Percentiles rank a stretch among this genome's conserved stretches.
Evolutionary conservation across 108 stramenopile species (phyloP).

Genomic region (Craspedostauros australis): DNA sequence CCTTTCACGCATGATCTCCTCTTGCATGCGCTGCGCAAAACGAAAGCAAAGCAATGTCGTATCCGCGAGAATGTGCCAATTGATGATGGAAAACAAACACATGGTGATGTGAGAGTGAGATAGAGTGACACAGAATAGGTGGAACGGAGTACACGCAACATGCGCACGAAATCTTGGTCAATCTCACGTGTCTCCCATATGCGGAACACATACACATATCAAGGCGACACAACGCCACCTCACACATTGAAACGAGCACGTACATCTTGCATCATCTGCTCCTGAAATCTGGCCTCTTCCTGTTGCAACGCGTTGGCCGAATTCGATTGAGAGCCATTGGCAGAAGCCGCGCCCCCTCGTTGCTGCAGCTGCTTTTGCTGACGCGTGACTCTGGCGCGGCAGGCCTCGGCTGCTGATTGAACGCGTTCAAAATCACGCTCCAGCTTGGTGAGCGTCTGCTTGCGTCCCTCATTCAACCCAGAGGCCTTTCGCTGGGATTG

Average conservation of each 20-base stretch:
- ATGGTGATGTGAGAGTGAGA: no score
- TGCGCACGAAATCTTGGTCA: no score
- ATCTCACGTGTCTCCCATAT: no score
- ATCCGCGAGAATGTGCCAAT: no score
- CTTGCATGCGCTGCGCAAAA: constrained; percentile 51
- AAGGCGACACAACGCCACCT: no score
- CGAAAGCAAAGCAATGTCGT: no score
- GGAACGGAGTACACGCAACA: no score
- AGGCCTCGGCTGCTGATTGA: constrained; percentile 12
- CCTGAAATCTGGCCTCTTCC: constrained; percentile 44
- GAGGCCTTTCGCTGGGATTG: constrained; percentile 18
- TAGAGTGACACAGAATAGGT: no score
- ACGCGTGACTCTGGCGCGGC: constrained; percentile 10
- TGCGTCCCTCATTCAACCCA: no score
- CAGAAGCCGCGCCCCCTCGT: not conserved
- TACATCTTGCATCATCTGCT: constrained; percentile 74
- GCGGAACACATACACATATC: no score
- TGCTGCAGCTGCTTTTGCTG: constrained; percentile 29
- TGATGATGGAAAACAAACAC: not conserved
- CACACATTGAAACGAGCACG: constrained; percentile 12
- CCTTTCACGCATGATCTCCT: constrained; percentile 83
- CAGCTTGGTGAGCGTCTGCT: constrained; percentile 43
- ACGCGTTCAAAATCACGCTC: constrained; percentile 68
- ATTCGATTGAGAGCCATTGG: not conserved
- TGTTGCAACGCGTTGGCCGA: constrained; percentile 13